Percentiles rank a stretch among this genome's conserved stretches.
These are phyloP conservation scores for Verticillium dahliae DNA, from an alignment of 2,329 filamentous ascomycete species.

Conservation along the genomic window DNA sequence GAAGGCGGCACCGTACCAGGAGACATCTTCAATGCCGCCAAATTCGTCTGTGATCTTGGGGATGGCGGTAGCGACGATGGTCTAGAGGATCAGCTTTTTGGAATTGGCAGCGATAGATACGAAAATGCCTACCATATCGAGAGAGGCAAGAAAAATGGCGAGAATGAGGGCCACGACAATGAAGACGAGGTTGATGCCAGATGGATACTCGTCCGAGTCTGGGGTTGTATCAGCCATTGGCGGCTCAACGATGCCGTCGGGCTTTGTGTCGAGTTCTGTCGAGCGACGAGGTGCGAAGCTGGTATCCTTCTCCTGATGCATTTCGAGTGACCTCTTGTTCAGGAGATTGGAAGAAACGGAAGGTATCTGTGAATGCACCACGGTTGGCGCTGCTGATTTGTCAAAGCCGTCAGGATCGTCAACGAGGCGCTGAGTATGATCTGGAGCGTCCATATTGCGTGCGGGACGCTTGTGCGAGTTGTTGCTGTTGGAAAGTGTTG, in stretches of 20 bases:
- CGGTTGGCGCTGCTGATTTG: neutral
- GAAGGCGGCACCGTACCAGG: constrained; percentile 42
- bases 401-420: neutral
- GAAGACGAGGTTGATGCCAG: constrained; percentile 19
- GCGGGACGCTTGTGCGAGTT: no score
- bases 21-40: constrained; percentile 37
- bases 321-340: neutral
- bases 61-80: constrained; percentile 37
- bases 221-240: neutral
- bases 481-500: no score
- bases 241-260: neutral
- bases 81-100: constrained; percentile 13
- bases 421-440: no score
- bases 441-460: neutral
- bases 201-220: constrained; percentile 2
- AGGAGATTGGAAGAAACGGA: neutral
- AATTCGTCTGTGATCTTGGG: constrained; percentile 35
- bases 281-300: neutral
- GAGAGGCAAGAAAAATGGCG: constrained; percentile 32
- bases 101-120: no score
- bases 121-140: constrained; percentile 18
- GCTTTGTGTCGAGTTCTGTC: neutral
- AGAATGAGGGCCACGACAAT: constrained; percentile 30
- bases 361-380: neutral
- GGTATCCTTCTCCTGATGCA: neutral